Evolutionary conservation across 495 filamentous ascomycete species (phyloP).

Genomic region (Jackrogersella minutella): DNA sequence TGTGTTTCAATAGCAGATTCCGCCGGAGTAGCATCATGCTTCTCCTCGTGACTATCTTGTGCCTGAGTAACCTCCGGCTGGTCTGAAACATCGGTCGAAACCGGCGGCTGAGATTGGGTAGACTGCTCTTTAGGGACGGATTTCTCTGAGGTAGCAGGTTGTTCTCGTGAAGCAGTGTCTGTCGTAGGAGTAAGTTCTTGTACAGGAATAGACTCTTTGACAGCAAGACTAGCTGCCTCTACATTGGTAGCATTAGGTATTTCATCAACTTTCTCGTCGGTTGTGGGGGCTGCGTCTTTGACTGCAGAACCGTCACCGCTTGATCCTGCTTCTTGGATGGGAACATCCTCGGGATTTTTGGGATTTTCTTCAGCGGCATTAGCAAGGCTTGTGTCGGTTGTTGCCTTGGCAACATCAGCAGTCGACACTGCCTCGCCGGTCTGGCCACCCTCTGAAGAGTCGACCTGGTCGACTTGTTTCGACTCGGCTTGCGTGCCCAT

Average conservation of each 20-base stretch:
- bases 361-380: neutral
- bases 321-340: neutral
- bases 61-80: neutral
- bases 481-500: neutral
- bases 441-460: constrained; percentile 3
- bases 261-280: neutral
- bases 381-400: constrained; percentile 1
- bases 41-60: constrained; percentile 4
- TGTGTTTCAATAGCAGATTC: neutral
- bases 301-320: neutral
- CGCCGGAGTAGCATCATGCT: neutral
- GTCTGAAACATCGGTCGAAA: neutral
- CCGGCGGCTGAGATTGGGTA: neutral
- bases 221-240: neutral
- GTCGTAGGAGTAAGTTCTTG: neutral
- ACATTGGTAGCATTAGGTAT: neutral
- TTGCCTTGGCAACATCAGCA: neutral
- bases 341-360: neutral
- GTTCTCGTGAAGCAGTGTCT: neutral
- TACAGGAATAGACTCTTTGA: neutral
- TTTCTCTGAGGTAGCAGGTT: neutral
- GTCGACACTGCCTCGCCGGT: neutral
- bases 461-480: neutral
- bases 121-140: constrained; percentile 2
- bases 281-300: neutral